These are phyloP conservation scores for Kurtzmaniella quercitrusa DNA, from an alignment of 1,139 yeast species.

Conservation along the genomic window DNA sequence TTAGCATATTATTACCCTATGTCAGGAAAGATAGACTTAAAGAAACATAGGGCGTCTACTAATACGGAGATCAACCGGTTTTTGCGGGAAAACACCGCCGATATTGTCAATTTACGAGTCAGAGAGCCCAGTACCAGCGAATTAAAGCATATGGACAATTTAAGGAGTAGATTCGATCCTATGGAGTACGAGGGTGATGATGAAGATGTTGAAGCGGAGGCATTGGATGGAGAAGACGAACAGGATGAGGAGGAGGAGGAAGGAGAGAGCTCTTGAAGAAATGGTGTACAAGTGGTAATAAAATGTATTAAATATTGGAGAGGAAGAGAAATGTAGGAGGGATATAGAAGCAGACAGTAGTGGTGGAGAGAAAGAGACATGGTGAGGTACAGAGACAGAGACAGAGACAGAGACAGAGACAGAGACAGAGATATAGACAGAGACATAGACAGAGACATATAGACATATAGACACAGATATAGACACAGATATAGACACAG, in stretches of 20 bases:
- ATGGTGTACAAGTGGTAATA: no score
- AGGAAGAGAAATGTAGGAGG: no score
- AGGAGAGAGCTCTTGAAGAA: not conserved
- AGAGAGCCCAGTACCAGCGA: slow-evolving; percentile 76
- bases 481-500: no score
- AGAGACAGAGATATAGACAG: no score
- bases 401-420: no score
- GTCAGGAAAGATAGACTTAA: slow-evolving; percentile 72
- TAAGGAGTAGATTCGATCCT: slow-evolving; percentile 71
- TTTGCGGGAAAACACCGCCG: slow-evolving; percentile 47
- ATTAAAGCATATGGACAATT: slow-evolving; percentile 60
- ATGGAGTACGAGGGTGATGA: slow-evolving; percentile 62
- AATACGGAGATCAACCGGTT: slow-evolving; percentile 48
- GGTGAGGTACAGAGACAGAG: no score
- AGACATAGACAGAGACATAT: no score
- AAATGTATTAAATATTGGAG: not conserved
- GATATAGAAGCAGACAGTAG: no score
- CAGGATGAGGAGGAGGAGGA: slow-evolving; percentile 14
- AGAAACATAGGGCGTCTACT: slow-evolving; percentile 65
- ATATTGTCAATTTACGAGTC: slow-evolving; percentile 54
- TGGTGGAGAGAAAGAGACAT: no score
- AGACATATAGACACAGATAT: no score
- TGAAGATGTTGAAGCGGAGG: slow-evolving; percentile 31
- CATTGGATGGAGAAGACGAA: slow-evolving; percentile 12
- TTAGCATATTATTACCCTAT: slow-evolving; percentile 78